Evolutionary conservation across 2,329 filamentous ascomycete species (phyloP).

Genomic region (Ceratocystis huliohia): DNA sequence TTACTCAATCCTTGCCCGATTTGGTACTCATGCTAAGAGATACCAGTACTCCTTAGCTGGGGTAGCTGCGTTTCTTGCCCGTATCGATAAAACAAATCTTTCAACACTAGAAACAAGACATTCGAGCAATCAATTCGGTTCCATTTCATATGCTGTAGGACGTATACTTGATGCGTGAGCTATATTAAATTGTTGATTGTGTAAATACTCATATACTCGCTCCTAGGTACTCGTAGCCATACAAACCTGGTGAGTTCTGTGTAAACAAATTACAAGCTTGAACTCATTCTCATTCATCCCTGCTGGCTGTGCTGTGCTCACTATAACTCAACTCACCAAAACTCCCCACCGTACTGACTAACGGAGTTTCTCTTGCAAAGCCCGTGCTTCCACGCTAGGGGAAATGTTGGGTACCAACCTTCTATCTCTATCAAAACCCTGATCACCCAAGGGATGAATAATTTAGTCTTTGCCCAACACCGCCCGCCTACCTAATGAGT

Average conservation of each 20-base stretch:
- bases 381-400: not conserved
- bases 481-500: not conserved
- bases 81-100: not conserved
- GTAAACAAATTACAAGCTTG: too few relatives aligned
- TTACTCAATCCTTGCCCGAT: conserved; percentile 1
- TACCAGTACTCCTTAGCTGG: not conserved
- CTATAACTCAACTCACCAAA: conserved; percentile 6
- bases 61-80: not conserved
- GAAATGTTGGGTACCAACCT: conserved; percentile 18
- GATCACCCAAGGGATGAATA: not conserved
- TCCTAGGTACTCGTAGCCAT: too few relatives aligned
- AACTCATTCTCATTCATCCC: not conserved
- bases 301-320: not conserved
- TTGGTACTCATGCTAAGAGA: not conserved
- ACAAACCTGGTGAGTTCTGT: too few relatives aligned
- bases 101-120: not conserved
- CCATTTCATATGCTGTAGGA: too few relatives aligned
- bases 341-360: not conserved
- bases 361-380: not conserved
- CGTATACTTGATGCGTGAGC: too few relatives aligned
- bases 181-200: too few relatives aligned
- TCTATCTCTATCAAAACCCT: not conserved
- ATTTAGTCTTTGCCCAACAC: conserved; percentile 4
- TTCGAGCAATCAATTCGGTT: not conserved
- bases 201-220: too few relatives aligned